Conservation (phyloP, 1,284 basidiomycete species). For the Irpex sp. region DNA sequence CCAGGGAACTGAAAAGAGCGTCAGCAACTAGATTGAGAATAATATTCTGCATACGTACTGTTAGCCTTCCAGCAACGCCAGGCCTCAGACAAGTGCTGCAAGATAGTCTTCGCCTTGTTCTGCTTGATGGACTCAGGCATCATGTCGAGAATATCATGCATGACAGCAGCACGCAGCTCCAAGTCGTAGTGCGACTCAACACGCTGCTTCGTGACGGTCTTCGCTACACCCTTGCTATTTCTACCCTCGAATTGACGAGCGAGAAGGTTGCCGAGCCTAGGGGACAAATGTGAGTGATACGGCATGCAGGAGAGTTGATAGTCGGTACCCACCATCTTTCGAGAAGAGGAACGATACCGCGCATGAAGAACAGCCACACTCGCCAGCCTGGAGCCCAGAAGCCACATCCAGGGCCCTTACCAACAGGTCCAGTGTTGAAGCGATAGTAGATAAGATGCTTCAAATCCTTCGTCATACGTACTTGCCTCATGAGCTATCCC, state of each 20-base stretch:
- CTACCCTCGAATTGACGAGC: slow-evolving; percentile 98
- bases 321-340: slow-evolving; percentile 73
- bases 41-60: slow-evolving; percentile 44
- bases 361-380: slow-evolving; percentile 99
- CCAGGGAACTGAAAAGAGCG: slow-evolving; percentile 67
- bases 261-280: slow-evolving; percentile 92
- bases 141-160: slow-evolving; percentile 99
- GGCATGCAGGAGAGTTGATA: background rate
- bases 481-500: slow-evolving; percentile 91
- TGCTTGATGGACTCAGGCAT: slow-evolving; percentile 99
- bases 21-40: slow-evolving; percentile 3
- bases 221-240: slow-evolving; percentile 93
- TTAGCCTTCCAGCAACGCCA: slow-evolving; percentile 99
- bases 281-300: background rate
- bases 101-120: slow-evolving; percentile 98
- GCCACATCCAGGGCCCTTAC: slow-evolving; percentile 98
- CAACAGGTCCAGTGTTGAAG: slow-evolving; percentile 99
- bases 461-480: slow-evolving; percentile 98
- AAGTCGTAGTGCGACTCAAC: slow-evolving; percentile 99
- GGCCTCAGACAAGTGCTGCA: slow-evolving; percentile 96
- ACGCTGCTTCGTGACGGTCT: slow-evolving; percentile 98
- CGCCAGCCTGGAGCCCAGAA: slow-evolving; percentile 99
- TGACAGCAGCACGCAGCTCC: slow-evolving; percentile 95
- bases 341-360: slow-evolving; percentile 95
- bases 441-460: slow-evolving; percentile 98